phyloP scores from a whole-genome alignment of 2,329 filamentous ascomycete genomes.

The Ophiostoma sp. region DNA sequence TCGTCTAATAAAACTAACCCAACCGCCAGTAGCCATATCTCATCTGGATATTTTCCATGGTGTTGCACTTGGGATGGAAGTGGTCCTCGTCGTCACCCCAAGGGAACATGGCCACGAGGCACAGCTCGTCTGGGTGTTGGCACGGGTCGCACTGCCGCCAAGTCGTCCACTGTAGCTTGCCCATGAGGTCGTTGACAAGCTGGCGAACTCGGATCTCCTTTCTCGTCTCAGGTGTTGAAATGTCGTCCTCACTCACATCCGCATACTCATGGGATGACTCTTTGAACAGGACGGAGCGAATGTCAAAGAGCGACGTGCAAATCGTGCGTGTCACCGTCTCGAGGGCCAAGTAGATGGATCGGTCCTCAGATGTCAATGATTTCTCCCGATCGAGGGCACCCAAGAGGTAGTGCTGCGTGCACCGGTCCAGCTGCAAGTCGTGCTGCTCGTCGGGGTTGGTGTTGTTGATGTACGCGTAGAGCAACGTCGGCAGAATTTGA shows the following conservation, averaged over 20 bases:
- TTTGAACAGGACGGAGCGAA: conserved; percentile 32
- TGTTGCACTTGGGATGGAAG: conserved; percentile 28
- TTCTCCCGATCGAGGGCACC: conserved; percentile 32
- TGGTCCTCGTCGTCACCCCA: conserved; percentile 36
- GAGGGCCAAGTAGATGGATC: conserved; percentile 48
- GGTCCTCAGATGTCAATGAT: conserved; percentile 45
- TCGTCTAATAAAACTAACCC: background rate
- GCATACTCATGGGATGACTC: background rate
- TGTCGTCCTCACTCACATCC: conserved; percentile 24
- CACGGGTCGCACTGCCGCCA: conserved; percentile 42
- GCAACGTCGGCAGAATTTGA: conserved; percentile 35
- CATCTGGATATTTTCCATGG: background rate
- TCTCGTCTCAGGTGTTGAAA: background rate
- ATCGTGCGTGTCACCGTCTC: conserved; percentile 42
- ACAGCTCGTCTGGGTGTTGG: conserved; percentile 36
- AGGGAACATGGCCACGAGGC: conserved; percentile 44
- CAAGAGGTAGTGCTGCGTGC: conserved; percentile 48
- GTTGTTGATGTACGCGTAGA: conserved; percentile 47
- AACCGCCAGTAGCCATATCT: conserved; percentile 20
- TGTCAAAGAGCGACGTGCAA: conserved; percentile 40
- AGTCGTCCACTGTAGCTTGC: conserved; percentile 38
- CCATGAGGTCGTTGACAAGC: conserved; percentile 32
- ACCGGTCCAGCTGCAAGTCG: conserved; percentile 39
- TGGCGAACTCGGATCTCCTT: conserved; percentile 17
- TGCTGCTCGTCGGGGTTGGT: conserved; percentile 34